Percentiles rank a stretch among this genome's conserved stretches.
phyloP scores from a whole-genome alignment of 148 eudicot species.

The Chenopodium berlandieri region DNA sequence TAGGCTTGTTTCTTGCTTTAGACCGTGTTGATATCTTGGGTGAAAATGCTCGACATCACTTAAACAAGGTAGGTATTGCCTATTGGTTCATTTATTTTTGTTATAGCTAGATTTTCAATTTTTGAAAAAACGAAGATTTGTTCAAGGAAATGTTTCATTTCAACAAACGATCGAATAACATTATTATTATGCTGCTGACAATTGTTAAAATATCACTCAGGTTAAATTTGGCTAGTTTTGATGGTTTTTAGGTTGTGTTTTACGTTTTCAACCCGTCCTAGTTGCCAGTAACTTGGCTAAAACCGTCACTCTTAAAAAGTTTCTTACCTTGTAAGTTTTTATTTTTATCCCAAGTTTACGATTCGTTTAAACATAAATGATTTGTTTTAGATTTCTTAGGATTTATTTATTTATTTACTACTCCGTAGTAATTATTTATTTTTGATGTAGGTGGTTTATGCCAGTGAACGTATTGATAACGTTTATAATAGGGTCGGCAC shows the following conservation, averaged over 20 bases:
- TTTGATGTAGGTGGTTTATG: slow-evolving; percentile 46
- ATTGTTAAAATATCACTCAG: too few species aligned
- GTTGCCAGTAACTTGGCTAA: slow-evolving; percentile 41
- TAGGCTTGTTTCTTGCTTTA: slow-evolving; percentile 44
- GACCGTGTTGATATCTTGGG: slow-evolving; percentile 36
- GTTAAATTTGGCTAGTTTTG: neutral
- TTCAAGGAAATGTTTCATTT: neutral
- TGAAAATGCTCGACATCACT: slow-evolving; percentile 22
- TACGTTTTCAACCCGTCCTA: slow-evolving; percentile 48
- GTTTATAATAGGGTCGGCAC: slow-evolving; percentile 38
- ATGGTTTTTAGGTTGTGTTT: slow-evolving; percentile 36
- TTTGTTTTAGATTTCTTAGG: too few species aligned
- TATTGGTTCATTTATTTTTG: neutral
- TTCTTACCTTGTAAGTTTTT: slow-evolving; percentile 32
- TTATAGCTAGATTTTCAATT: neutral
- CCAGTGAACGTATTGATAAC: slow-evolving; percentile 46
- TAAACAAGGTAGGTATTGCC: slow-evolving; percentile 28
- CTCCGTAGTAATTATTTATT: too few species aligned
- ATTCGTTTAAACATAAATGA: too few species aligned
- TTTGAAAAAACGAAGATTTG: too few species aligned
- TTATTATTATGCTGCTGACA: too few species aligned
- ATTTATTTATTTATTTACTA: too few species aligned
- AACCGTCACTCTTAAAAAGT: slow-evolving; percentile 36
- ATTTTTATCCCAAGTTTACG: too few species aligned
- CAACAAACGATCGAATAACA: too few species aligned